Evolutionary conservation across 306 rosid genomes (phyloP), one percentile per base, ranked within the genome.

Genomic region (Lotus japonicus): DNA sequence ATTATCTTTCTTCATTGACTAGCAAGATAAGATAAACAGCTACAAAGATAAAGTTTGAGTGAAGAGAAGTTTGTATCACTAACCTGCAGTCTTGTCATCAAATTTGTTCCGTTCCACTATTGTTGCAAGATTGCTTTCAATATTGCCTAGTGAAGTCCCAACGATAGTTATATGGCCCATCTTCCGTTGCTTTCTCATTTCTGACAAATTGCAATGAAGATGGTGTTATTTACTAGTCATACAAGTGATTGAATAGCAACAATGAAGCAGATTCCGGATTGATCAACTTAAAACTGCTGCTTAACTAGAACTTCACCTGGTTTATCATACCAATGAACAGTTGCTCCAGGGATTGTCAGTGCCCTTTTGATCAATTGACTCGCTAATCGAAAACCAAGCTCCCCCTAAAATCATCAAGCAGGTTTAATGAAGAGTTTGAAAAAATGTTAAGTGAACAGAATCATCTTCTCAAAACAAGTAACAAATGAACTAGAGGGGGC

Each of bases 131-230:
- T 64, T 62, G 17, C 75, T 70, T 77, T 94, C 95, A 64, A 90
- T 73, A 51, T 72, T 73, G 42, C 80, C 58, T 64, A 82, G 64
- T 44, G 95, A 88, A 65, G 83, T 65, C 49, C 95, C 97, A 64
- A 86, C 92, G 68, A 90, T 85, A 53, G 99, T 94, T 64, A 90
- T 84, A 63, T 94, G 97, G 48, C 98, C 98, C 96, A 94, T 88
- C 84, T 94, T 90, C 38, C 95, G 77, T 70, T 88, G 99, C 81
- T 83, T 94, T 75, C 92, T 76, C 95, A 94, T 88, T 67, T 90
- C 99, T 94, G 82, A 49, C 72, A 64, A 42, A 67, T 64, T 39
- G 44, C 31, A 46, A 58, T 5, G 58, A 71, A n/a, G 49, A 53
- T 21, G 48, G 17, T 19, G 57, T 64, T 54, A 57, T 19, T 49